A percentile compares a stretch with the other conserved stretches of the same genome.
Evolutionary conservation across 805 yeast species (phyloP).

Genomic region (Wickerhamiella nectarea): DNA sequence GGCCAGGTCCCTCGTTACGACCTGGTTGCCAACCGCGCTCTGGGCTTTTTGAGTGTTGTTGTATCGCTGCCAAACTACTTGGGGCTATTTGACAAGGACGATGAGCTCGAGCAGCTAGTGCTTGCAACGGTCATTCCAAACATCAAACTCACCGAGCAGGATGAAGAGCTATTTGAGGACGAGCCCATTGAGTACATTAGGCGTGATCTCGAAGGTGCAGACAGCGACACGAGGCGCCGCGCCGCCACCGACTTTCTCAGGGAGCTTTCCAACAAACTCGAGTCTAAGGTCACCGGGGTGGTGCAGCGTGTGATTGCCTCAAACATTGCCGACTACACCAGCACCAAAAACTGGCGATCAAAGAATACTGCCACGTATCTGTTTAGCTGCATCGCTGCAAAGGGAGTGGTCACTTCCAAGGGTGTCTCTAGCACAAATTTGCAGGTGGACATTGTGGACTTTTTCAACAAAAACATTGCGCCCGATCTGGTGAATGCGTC

Average conservation of each 20-base stretch:
- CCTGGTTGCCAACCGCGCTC: slow-evolving; percentile 63
- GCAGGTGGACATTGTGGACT: slow-evolving; percentile 71
- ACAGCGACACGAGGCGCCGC: slow-evolving; percentile 80
- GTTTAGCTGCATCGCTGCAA: slow-evolving; percentile 80
- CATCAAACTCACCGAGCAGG: slow-evolving; percentile 69
- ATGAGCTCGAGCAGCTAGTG: slow-evolving; percentile 58
- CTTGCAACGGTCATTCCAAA: slow-evolving; percentile 82
- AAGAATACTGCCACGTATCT: slow-evolving; percentile 80
- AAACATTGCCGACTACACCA: slow-evolving; percentile 42
- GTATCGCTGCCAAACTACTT: slow-evolving; percentile 56
- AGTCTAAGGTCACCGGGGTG: slow-evolving; percentile 56
- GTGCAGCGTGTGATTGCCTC: slow-evolving; percentile 59
- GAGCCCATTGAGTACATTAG: slow-evolving; percentile 91
- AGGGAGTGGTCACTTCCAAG: slow-evolving; percentile 70
- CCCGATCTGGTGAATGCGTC: slow-evolving; percentile 48
- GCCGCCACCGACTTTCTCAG: slow-evolving; percentile 86
- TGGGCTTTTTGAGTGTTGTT: slow-evolving; percentile 71
- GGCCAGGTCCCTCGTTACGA: slow-evolving; percentile 71
- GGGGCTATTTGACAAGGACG: slow-evolving; percentile 45
- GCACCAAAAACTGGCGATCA: slow-evolving; percentile 54
- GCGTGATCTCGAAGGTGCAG: slow-evolving; percentile 90
- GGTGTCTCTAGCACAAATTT: slow-evolving; percentile 83
- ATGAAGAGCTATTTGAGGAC: slow-evolving; percentile 88
- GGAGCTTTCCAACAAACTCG: slow-evolving; percentile 69
- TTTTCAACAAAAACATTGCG: slow-evolving; percentile 70